Evolutionary conservation across 1,139 yeast species (phyloP), one percentile per base, ranked within the genome.

Genomic region (Nakaseomyces nivariensis): DNA sequence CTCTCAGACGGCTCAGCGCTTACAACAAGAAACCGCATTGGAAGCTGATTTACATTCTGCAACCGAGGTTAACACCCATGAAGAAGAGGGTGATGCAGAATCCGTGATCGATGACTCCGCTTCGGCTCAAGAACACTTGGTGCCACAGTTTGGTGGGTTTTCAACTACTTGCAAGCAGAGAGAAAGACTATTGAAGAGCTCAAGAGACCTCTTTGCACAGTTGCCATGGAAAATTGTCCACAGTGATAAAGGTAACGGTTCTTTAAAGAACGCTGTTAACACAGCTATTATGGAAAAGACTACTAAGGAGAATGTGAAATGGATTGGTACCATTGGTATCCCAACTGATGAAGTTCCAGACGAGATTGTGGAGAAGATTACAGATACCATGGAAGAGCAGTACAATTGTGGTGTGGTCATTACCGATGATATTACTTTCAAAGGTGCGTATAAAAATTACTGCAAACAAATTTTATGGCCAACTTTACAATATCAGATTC

Each of bases 391-490:
- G 51, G 65, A 68, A 17, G 60, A 63, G 1, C 76, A 77, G 7
- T 78, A 78, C 60, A 66, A 75, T 51, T 78, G 85, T 48, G 77
- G 77, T 49, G 79, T 87, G 0, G 84, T 87, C 2, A 79, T 78
- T 57, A 82, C 89, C 1, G 76, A 77, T 54, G 96, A 90, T 65
- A 67, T 77, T 24, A 79, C 87, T 0, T 85, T 86, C 60, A 84
- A 83, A 57, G 96, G 96, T 8, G 95, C 87, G 61, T 90, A 90
- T 67, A 78, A 78, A 51, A 85, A 86, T 41, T 90, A 83, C 63
- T 89, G 96, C 64, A 90, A 90, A 65, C 92, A 88, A 60, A 85
- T 90, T 38, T 72, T 90, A 54, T 90, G 97, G 97, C 97, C 97
- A 25, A 85, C 96, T 2, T 73, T 90, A 54, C 97, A 90, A 63